A percentile compares a stretch with the other conserved stretches of the same genome.
phyloP scores from a whole-genome alignment of 768 basidiomycete genomes.

The Collybiopsis luxurians region DNA sequence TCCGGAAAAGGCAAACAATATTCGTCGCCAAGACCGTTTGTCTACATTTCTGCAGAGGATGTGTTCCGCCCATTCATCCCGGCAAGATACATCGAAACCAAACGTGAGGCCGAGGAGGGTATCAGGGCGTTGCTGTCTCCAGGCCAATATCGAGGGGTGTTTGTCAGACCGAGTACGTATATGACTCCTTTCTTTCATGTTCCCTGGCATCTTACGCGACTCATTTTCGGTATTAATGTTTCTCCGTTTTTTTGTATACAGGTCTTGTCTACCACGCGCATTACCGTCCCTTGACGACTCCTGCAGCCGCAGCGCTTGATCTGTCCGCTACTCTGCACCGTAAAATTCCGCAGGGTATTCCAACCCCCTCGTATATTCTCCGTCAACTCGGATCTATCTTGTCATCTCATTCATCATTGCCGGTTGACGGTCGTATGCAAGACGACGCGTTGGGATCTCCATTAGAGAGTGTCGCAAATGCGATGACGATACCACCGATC shows the following conservation, averaged over 20 bases:
- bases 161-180: slow-evolving; percentile 84
- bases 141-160: slow-evolving; percentile 62
- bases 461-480: slow-evolving; percentile 70
- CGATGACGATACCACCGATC: slow-evolving; percentile 82
- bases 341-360: slow-evolving; percentile 51
- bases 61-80: slow-evolving; percentile 87
- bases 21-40: slow-evolving; percentile 61
- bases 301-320: slow-evolving; percentile 80
- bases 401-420: background rate
- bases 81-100: slow-evolving; percentile 87
- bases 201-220: background rate
- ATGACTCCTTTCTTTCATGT: slow-evolving; percentile 8
- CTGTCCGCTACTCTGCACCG: slow-evolving; percentile 73
- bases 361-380: slow-evolving; percentile 65
- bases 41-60: slow-evolving; percentile 95
- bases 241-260: slow-evolving; percentile 25
- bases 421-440: slow-evolving; percentile 16
- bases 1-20: slow-evolving; percentile 31
- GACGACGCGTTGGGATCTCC: slow-evolving; percentile 30
- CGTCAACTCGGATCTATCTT: slow-evolving; percentile 44
- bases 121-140: slow-evolving; percentile 55
- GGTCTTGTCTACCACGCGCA: slow-evolving; percentile 97
- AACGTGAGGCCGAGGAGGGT: slow-evolving; percentile 81
- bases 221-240: slow-evolving; percentile 9
- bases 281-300: slow-evolving; percentile 83